A percentile compares a stretch with the other conserved stretches of the same genome.
Evolutionary conservation across 1,139 yeast species (phyloP).

Genomic region (Kodamaea suecica): DNA sequence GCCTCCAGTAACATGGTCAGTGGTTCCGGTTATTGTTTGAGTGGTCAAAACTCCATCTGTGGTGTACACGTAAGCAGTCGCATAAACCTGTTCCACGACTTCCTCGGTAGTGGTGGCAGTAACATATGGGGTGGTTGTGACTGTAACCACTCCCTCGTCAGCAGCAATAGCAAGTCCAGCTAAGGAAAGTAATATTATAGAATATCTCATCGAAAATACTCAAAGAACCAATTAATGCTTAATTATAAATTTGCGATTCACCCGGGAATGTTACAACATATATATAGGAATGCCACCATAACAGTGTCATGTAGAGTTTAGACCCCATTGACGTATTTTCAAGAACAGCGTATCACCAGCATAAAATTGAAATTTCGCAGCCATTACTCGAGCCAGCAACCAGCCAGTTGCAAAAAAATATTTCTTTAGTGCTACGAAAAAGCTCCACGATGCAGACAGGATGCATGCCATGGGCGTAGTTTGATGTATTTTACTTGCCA

Average conservation of each 20-base stretch:
- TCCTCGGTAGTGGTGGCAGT: slow-evolving; percentile 32
- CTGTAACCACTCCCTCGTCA: slow-evolving; percentile 24
- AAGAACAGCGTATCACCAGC: too few relatives aligned
- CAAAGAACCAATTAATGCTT: too few relatives aligned
- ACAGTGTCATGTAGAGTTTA: neutral
- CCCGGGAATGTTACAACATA: slow-evolving; percentile 1
- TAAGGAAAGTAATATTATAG: slow-evolving; percentile 12
- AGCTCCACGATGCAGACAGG: too few relatives aligned
- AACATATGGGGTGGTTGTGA: slow-evolving; percentile 30
- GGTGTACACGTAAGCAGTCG: slow-evolving; percentile 37
- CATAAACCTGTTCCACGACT: slow-evolving; percentile 27
- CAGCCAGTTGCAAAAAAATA: too few relatives aligned
- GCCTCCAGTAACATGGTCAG: slow-evolving; percentile 11
- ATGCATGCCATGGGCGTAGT: too few relatives aligned
- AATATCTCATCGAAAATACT: slow-evolving; percentile 4
- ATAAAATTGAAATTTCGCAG: too few relatives aligned
- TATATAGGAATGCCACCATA: neutral
- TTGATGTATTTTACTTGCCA: too few relatives aligned
- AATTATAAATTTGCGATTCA: too few relatives aligned
- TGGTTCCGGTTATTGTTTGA: slow-evolving; percentile 26
- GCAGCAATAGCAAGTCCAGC: slow-evolving; percentile 9
- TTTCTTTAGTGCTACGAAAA: too few relatives aligned
- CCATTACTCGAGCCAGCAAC: too few relatives aligned
- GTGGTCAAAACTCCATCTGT: slow-evolving; percentile 35
- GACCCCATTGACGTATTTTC: too few relatives aligned